These are phyloP conservation scores for Xylaria sp. DNA, from an alignment of 2,329 filamentous ascomycete species.

Conservation along the genomic window DNA sequence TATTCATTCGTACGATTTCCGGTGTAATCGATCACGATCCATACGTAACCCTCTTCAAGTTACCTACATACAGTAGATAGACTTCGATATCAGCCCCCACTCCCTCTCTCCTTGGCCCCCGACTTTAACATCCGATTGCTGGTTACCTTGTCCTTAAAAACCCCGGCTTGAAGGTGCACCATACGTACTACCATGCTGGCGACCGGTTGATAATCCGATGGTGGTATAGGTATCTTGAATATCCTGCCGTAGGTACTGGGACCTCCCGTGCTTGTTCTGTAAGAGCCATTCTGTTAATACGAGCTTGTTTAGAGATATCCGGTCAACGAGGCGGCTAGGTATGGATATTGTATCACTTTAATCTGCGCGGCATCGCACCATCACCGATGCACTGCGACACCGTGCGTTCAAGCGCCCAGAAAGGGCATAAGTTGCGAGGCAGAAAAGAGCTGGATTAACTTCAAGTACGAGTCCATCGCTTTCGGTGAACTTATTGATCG, in stretches of 20 bases:
- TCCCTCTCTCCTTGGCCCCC: background rate
- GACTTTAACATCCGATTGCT: slow-evolving; percentile 18
- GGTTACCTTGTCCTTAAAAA: background rate
- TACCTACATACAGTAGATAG: background rate
- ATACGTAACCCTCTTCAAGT: background rate
- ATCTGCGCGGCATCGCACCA: slow-evolving; percentile 6
- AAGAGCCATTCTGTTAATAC: background rate
- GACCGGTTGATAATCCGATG: background rate
- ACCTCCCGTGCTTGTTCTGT: background rate
- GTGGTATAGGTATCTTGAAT: background rate
- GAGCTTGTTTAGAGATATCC: background rate
- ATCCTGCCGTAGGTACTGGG: background rate
- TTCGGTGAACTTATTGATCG: slow-evolving; percentile 16
- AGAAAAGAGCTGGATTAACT: background rate
- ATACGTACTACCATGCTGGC: background rate
- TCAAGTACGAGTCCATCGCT: background rate
- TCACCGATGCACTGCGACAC: slow-evolving; percentile 26
- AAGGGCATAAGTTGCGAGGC: background rate
- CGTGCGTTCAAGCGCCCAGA: background rate
- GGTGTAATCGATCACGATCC: slow-evolving; percentile 5
- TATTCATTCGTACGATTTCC: slow-evolving; percentile 17
- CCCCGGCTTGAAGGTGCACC: background rate
- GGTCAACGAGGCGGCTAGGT: slow-evolving; percentile 12
- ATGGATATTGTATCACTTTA: background rate
- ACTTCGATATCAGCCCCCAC: slow-evolving; percentile 2